phyloP scores from a whole-genome alignment of 129 eudicot genomes.

The Solidago caesia region DNA sequence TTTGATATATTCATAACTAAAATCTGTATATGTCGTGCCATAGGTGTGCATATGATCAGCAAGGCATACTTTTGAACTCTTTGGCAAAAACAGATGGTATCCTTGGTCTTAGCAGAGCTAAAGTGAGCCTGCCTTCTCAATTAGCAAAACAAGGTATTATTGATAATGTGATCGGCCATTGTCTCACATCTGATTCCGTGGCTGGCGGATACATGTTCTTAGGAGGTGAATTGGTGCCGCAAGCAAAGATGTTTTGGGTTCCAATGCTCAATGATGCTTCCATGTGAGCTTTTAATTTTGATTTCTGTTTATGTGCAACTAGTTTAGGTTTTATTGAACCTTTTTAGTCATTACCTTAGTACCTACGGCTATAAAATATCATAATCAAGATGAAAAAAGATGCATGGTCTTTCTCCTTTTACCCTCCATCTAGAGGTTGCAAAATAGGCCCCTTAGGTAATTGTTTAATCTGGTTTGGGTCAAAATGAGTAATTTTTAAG shows the following conservation, averaged over 20 bases:
- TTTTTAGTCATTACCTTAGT: neutral
- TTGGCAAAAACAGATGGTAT: slow-evolving; percentile 72
- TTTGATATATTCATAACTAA: slow-evolving; percentile 12
- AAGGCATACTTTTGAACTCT: slow-evolving; percentile 62
- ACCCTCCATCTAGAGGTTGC: too few relatives aligned
- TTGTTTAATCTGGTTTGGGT: too few relatives aligned
- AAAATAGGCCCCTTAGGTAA: too few relatives aligned
- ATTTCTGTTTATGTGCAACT: neutral
- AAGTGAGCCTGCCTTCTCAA: slow-evolving; percentile 78
- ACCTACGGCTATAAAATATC: neutral
- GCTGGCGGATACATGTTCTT: slow-evolving; percentile 76
- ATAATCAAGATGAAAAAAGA: neutral
- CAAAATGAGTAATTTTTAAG: too few relatives aligned
- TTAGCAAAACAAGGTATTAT: slow-evolving; percentile 58
- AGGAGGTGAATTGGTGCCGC: slow-evolving; percentile 71
- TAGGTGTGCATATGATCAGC: slow-evolving; percentile 81
- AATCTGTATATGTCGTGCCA: slow-evolving; percentile 14
- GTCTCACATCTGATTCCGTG: slow-evolving; percentile 48
- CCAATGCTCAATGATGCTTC: slow-evolving; percentile 66
- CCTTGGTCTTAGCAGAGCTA: slow-evolving; percentile 73
- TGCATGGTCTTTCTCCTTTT: neutral
- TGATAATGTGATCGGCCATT: slow-evolving; percentile 72
- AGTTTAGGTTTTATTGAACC: slow-evolving; percentile 11
- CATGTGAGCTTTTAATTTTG: slow-evolving; percentile 44
- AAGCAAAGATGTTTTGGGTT: slow-evolving; percentile 60